Conservation (phyloP, 1,139 yeast genomes). For the Kluyveromyces sp. region DNA sequence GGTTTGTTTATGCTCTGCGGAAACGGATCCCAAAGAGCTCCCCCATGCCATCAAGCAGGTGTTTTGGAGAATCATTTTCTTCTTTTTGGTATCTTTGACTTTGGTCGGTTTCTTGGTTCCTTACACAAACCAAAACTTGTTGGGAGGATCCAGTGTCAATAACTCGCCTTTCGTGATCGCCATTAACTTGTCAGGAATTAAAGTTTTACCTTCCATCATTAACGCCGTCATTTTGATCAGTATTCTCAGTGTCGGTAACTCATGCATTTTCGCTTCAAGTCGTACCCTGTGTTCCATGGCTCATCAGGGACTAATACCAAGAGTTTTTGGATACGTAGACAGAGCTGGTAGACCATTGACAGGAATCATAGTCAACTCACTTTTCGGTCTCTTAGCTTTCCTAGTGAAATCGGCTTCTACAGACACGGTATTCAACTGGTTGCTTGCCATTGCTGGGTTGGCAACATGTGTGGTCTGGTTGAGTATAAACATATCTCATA, state of each 20-base stretch:
- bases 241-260: constrained; percentile 65
- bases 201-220: constrained; percentile 60
- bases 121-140: constrained; percentile 45
- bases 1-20: constrained; percentile 81
- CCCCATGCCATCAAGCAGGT: constrained; percentile 69
- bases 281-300: constrained; percentile 80
- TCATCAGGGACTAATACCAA: constrained; percentile 74
- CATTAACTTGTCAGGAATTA: constrained; percentile 51
- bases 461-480: constrained; percentile 77
- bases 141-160: constrained; percentile 43
- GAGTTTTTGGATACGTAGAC: constrained; percentile 52
- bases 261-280: constrained; percentile 71
- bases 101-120: constrained; percentile 65
- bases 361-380: constrained; percentile 56
- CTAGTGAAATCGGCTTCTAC: constrained; percentile 55
- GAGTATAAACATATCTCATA: constrained; percentile 69
- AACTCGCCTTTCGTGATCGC: constrained; percentile 69
- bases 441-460: constrained; percentile 79
- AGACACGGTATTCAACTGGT: constrained; percentile 60
- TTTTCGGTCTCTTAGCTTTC: constrained; percentile 79
- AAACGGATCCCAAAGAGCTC: constrained; percentile 61
- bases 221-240: constrained; percentile 68
- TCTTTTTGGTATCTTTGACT: constrained; percentile 53
- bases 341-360: constrained; percentile 60
- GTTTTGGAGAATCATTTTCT: constrained; percentile 61